Evolutionary conservation across 1,284 basidiomycete genomes (phyloP).

Genomic region (Xanthoconium separans): DNA sequence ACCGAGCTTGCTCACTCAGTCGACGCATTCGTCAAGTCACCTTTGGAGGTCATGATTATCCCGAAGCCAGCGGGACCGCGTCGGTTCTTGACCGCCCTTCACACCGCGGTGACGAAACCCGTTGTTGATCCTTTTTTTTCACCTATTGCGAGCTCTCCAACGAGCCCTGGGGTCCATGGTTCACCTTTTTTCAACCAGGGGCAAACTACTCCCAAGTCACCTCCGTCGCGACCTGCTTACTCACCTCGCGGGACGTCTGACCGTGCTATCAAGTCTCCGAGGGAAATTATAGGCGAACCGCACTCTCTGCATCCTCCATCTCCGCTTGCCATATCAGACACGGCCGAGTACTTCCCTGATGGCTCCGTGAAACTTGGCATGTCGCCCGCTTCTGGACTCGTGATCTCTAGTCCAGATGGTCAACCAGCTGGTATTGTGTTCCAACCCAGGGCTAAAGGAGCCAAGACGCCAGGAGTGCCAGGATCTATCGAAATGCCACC

Average conservation of each 20-base stretch:
- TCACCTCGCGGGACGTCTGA: slow-evolving; percentile 60
- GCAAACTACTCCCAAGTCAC: slow-evolving; percentile 40
- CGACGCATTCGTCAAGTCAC: slow-evolving; percentile 37
- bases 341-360: slow-evolving; percentile 87
- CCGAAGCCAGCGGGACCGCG: slow-evolving; percentile 94
- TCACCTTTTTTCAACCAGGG: slow-evolving; percentile 44
- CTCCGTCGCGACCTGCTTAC: slow-evolving; percentile 40
- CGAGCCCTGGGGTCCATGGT: slow-evolving; percentile 56
- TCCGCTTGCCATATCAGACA: slow-evolving; percentile 72
- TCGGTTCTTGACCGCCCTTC: slow-evolving; percentile 84
- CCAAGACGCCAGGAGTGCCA: slow-evolving; percentile 19
- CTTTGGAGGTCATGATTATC: slow-evolving; percentile 88
- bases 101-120: slow-evolving; percentile 83
- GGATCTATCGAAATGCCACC: slow-evolving; percentile 26
- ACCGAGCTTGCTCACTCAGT: slow-evolving; percentile 53
- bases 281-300: slow-evolving; percentile 42
- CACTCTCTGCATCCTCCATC: slow-evolving; percentile 58
- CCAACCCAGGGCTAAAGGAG: slow-evolving; percentile 64
- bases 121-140: slow-evolving; percentile 85
- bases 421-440: slow-evolving; percentile 95
- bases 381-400: slow-evolving; percentile 82
- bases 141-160: slow-evolving; percentile 90
- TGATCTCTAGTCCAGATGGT: slow-evolving; percentile 92
- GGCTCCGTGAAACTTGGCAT: slow-evolving; percentile 66
- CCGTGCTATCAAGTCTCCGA: slow-evolving; percentile 54